Evolutionary conservation across 768 basidiomycete species (phyloP).

Genomic region (Agaricus blazei): DNA sequence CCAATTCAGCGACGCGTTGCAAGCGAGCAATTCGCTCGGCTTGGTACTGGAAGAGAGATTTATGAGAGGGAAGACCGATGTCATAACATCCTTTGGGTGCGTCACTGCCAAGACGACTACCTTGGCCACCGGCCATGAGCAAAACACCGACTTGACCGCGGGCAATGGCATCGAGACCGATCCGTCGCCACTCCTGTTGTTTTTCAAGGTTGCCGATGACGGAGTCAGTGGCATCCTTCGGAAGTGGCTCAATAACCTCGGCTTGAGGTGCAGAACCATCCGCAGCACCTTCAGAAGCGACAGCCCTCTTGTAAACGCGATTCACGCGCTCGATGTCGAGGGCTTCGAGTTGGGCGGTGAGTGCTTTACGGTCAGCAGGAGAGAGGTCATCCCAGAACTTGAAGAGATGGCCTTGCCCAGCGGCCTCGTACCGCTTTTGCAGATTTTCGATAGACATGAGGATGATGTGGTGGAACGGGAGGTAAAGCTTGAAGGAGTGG

Average conservation of each 20-base stretch:
- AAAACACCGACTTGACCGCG: conserved; percentile 88
- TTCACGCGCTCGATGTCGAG: conserved; percentile 93
- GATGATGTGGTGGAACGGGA: conserved; percentile 8
- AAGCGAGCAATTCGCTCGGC: conserved; percentile 92
- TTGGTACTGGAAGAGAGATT: conserved; percentile 93
- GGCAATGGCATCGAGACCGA: conserved; percentile 78
- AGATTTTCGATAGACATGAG: conserved; percentile 56
- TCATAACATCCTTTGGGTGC: conserved; percentile 99
- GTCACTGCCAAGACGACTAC: conserved; percentile 86
- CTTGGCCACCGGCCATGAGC: conserved; percentile 97
- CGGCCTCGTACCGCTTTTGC: conserved; percentile 63
- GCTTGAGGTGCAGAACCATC: conserved; percentile 29
- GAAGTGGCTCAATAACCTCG: conserved; percentile 75
- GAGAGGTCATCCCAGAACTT: conserved; percentile 78
- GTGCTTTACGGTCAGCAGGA: conserved; percentile 52
- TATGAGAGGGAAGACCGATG: conserved; percentile 90
- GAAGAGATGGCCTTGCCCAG: conserved; percentile 87
- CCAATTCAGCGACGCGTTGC: conserved; percentile 66
- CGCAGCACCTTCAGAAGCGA: conserved; percentile 55
- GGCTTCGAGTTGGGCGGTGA: conserved; percentile 66
- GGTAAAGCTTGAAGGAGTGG: conserved; percentile 3
- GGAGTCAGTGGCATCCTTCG: conserved; percentile 67
- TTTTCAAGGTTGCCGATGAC: conserved; percentile 44
- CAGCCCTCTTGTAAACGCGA: conserved; percentile 75
- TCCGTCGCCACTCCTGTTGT: conserved; percentile 67